Percentiles rank a stretch among this genome's conserved stretches.
These are phyloP conservation scores for Monotropa hypopitys DNA, from an alignment of 179 eudicot species.

Conservation along the genomic window DNA sequence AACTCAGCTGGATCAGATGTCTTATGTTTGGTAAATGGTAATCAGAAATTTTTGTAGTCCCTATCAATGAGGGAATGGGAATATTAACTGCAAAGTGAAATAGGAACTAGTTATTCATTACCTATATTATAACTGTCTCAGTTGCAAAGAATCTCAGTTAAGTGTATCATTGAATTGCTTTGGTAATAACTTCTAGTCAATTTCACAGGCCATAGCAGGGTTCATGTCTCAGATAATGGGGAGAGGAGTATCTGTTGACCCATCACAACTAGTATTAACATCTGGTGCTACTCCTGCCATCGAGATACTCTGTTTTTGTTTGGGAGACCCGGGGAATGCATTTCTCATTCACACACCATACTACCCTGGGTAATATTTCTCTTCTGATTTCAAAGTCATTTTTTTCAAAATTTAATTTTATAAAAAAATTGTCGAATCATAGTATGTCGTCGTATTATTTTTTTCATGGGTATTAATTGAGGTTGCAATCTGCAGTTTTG, in stretches of 20 bases:
- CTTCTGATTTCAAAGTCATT: background rate
- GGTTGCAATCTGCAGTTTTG: slow-evolving; percentile 47
- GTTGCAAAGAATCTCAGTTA: no score
- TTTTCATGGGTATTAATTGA: slow-evolving; percentile 5
- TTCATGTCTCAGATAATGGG: slow-evolving; percentile 68
- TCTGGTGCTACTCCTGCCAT: slow-evolving; percentile 81
- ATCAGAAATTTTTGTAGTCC: no score
- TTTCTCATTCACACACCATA: slow-evolving; percentile 87
- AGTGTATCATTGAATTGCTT: background rate
- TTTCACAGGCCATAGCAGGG: slow-evolving; percentile 53
- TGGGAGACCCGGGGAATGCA: slow-evolving; percentile 81
- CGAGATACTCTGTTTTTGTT: slow-evolving; percentile 69
- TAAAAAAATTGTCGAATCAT: no score
- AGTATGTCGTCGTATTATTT: background rate
- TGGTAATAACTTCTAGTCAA: background rate
- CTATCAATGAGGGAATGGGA: no score
- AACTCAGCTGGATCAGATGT: no score
- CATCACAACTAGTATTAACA: slow-evolving; percentile 57
- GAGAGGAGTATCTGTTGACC: slow-evolving; percentile 36
- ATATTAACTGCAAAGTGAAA: no score
- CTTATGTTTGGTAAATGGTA: no score
- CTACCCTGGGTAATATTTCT: slow-evolving; percentile 55
- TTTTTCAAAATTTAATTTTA: no score
- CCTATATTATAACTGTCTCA: no score
- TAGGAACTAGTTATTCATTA: no score